phyloP scores from a whole-genome alignment of 768 basidiomycete species.

The Boletus edulis region DNA sequence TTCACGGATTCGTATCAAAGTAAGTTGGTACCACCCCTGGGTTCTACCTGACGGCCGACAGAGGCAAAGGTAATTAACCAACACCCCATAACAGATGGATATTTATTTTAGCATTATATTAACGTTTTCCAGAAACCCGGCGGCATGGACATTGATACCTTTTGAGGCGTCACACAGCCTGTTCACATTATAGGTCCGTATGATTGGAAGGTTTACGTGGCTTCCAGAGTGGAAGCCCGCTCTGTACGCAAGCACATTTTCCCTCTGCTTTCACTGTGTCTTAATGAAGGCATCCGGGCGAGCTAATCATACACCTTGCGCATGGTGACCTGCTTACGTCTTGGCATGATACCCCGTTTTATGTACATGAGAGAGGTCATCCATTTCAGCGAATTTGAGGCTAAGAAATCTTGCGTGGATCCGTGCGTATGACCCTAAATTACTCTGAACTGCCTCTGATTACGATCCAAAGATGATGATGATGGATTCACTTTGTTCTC shows the following conservation, averaged over 20 bases:
- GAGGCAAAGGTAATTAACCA: neutral
- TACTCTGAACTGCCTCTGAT: neutral
- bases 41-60: neutral
- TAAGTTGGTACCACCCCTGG: neutral
- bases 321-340: neutral
- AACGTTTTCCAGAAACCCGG: neutral
- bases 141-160: neutral
- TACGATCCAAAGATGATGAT: neutral
- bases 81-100: neutral
- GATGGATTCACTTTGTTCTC: neutral
- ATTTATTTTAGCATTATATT: neutral
- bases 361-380: neutral
- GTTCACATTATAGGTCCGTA: neutral
- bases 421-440: neutral
- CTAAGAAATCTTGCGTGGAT: neutral
- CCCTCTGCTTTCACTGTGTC: neutral
- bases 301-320: neutral
- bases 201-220: neutral
- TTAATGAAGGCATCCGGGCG: neutral
- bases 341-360: neutral
- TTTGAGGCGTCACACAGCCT: slow-evolving; percentile 4
- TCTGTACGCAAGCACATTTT: neutral
- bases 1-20: neutral
- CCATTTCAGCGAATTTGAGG: neutral
- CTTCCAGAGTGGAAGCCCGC: neutral